Conservation (phyloP, 345 rosid genomes). For the Noccaea bulbosa region DNA sequence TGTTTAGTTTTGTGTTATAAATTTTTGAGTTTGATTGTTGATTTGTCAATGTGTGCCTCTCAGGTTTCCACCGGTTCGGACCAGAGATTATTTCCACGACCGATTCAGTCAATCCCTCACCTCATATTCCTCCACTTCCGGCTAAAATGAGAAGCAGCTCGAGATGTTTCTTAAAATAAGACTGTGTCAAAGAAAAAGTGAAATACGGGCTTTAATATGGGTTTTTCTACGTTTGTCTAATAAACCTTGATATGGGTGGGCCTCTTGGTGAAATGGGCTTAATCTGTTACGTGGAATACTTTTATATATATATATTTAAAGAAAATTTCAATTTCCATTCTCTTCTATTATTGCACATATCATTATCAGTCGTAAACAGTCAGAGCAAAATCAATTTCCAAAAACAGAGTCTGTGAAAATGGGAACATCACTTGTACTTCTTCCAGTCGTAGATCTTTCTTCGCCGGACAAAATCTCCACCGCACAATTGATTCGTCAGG, state of each 20-base stretch:
- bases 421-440: conserved; percentile 37
- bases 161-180: not conserved
- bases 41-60: conserved; percentile 10
- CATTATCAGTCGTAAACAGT: not conserved
- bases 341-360: not conserved
- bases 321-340: not conserved
- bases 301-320: too few relatives aligned
- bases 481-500: conserved; percentile 59
- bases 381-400: not conserved
- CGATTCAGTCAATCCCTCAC: conserved; percentile 52
- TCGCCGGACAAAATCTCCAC: conserved; percentile 53
- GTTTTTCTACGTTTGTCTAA: too few relatives aligned
- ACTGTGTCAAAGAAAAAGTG: not conserved
- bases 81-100: conserved; percentile 63
- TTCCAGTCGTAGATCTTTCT: conserved; percentile 59
- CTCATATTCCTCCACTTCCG: conserved; percentile 27
- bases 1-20: not conserved
- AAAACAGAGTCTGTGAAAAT: not conserved
- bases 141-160: conserved; percentile 14
- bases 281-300: not conserved
- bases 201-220: too few relatives aligned
- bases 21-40: not conserved
- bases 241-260: not conserved
- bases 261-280: not conserved
- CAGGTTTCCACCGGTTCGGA: conserved; percentile 75